phyloP scores from a whole-genome alignment of 2,329 filamentous ascomycete genomes.

The Fusarium buxicola region DNA sequence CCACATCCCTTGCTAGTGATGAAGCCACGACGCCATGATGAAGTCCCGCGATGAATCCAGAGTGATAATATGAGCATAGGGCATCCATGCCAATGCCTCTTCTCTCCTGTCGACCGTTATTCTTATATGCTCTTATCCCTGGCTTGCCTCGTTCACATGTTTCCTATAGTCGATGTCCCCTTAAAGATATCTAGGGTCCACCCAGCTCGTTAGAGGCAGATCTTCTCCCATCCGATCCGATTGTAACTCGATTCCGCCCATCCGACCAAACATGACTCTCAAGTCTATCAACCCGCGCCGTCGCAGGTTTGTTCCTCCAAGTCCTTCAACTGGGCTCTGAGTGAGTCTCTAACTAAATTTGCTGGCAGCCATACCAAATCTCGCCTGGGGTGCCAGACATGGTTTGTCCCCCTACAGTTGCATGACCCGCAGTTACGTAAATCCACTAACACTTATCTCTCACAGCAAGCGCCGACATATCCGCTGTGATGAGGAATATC shows the following conservation, averaged over 20 bases:
- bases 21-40: background rate
- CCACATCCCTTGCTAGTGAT: background rate
- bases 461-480: constrained; percentile 30
- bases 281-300: background rate
- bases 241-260: background rate
- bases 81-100: background rate
- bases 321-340: too few relatives aligned
- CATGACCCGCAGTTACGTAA: constrained; percentile 5
- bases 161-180: background rate
- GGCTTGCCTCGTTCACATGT: background rate
- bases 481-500: constrained; percentile 27
- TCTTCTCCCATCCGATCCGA: background rate
- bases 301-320: background rate
- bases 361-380: constrained; percentile 30
- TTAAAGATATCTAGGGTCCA: background rate
- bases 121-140: background rate
- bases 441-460: constrained; percentile 13
- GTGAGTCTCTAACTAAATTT: background rate
- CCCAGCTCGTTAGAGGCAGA: background rate
- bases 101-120: background rate
- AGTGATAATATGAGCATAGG: background rate
- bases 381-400: constrained; percentile 29
- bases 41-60: too few relatives aligned
- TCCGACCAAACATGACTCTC: background rate
- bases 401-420: constrained; percentile 14